These are phyloP conservation scores for Monilinia polystroma DNA, from an alignment of 2,329 filamentous ascomycete genomes.

Conservation along the genomic window DNA sequence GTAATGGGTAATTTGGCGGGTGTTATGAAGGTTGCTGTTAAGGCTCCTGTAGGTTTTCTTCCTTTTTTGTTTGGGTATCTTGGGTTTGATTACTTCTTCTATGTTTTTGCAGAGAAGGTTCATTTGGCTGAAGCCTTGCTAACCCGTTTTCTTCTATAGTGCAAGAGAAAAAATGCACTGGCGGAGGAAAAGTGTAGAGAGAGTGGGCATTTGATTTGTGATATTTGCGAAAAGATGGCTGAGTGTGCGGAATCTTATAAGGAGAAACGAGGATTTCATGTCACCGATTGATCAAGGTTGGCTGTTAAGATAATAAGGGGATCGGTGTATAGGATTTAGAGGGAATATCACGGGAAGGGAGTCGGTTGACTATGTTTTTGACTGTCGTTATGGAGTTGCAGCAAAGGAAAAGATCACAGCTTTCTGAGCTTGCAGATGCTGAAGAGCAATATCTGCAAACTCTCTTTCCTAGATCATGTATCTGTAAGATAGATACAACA, in stretches of 20 bases:
- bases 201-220: constrained; percentile 5
- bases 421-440: not conserved
- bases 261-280: not conserved
- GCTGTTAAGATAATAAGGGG: not conserved
- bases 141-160: not conserved
- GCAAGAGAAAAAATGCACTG: constrained; percentile 3
- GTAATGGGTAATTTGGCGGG: not conserved
- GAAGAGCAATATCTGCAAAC: not conserved
- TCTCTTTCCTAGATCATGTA: too few relatives aligned
- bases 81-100: not conserved
- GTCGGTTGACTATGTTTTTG: not conserved
- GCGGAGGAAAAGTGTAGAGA: constrained; percentile 11
- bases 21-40: not conserved
- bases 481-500: too few relatives aligned
- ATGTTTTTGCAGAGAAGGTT: not conserved
- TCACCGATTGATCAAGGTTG: not conserved
- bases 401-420: not conserved
- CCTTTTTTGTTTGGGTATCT: too few relatives aligned
- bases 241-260: not conserved
- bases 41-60: not conserved
- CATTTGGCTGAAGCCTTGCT: not conserved
- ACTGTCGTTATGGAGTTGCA: not conserved
- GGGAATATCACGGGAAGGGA: not conserved
- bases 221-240: constrained; percentile 1
- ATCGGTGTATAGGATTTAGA: not conserved